Percentiles rank a stretch among this genome's conserved stretches.
These are phyloP conservation scores for Paramecium sonneborni DNA, from an alignment of 73 alveolate genomes.

Conservation along the genomic window DNA sequence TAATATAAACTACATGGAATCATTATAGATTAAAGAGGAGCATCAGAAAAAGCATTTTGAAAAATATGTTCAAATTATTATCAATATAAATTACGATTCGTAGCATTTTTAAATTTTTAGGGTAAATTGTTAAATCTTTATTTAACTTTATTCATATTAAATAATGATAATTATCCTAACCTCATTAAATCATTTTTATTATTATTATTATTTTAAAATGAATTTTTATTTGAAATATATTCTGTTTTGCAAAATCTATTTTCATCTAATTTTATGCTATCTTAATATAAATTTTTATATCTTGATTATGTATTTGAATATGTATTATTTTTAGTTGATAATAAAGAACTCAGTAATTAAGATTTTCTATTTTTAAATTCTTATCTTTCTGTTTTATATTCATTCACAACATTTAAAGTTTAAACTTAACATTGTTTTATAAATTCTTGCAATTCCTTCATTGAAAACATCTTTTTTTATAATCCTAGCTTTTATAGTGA, in stretches of 20 bases:
- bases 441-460: neutral
- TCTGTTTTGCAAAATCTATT: neutral
- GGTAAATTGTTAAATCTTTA: neutral
- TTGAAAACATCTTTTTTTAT: neutral
- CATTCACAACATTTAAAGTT: neutral
- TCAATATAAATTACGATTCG: neutral
- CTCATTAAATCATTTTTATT: conserved; percentile 6
- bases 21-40: conserved; percentile 43
- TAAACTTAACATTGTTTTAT: neutral
- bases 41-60: conserved; percentile 51
- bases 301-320: conserved; percentile 21
- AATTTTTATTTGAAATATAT: neutral
- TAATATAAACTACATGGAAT: conserved; percentile 9
- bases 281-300: neutral
- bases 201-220: neutral
- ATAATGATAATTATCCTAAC: conserved; percentile 15
- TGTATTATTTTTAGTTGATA: neutral
- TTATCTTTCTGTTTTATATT: neutral
- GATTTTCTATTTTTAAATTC: conserved; percentile 3
- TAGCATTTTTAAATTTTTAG: neutral
- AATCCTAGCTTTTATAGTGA: neutral
- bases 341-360: neutral
- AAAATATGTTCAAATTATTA: conserved; percentile 1
- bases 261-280: neutral
- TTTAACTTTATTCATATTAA: conserved; percentile 24